Evolutionary conservation across 257 asterid genomes (phyloP).

Genomic region (Rehmannia glutinosa): DNA sequence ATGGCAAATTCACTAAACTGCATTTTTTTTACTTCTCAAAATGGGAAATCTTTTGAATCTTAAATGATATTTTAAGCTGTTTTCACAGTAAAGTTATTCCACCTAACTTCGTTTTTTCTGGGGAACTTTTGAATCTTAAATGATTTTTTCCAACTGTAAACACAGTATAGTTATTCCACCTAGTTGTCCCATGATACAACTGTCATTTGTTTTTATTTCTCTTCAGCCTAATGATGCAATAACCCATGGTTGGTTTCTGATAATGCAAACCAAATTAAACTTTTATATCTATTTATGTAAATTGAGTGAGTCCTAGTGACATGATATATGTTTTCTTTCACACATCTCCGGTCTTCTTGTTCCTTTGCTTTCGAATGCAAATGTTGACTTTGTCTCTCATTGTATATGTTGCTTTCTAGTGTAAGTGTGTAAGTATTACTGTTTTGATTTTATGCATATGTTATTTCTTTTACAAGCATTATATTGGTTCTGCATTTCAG

Average conservation of each 20-base stretch:
- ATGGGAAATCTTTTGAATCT: background rate
- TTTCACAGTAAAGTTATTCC: too few relatives aligned
- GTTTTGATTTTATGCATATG: background rate
- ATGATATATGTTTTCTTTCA: background rate
- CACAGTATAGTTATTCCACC: background rate
- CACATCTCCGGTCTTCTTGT: background rate
- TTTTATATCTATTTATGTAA: background rate
- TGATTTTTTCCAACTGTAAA: background rate
- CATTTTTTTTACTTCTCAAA: background rate
- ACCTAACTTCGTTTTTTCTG: background rate
- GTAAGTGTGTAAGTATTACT: background rate
- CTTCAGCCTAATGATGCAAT: too few relatives aligned
- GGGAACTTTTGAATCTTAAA: background rate
- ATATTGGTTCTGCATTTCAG: constrained; percentile 35
- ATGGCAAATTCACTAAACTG: background rate
- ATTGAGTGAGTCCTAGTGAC: background rate
- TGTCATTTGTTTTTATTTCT: too few relatives aligned
- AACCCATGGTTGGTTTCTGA: background rate
- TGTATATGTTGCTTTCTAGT: background rate
- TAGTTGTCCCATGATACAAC: background rate
- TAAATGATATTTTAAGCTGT: background rate
- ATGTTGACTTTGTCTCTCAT: background rate
- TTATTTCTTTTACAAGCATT: constrained; percentile 1
- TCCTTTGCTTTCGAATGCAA: background rate
- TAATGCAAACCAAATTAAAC: background rate